Evolutionary conservation across 2,329 filamentous ascomycete species (phyloP).

Genomic region (Pyrenochaeta sp.): DNA sequence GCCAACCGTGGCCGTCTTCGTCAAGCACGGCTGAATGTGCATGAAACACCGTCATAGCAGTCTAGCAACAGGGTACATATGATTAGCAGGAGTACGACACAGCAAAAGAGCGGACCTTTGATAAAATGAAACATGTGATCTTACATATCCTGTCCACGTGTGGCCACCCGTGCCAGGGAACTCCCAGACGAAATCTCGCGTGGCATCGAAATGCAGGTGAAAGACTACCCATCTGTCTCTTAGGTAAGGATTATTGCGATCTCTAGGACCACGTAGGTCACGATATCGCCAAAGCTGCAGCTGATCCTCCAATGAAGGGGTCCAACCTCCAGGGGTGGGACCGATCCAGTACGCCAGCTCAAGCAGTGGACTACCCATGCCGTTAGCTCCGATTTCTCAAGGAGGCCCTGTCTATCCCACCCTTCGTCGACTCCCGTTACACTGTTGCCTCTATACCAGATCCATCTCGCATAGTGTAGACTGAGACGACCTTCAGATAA

Average conservation of each 20-base stretch:
- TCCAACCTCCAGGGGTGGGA: background rate
- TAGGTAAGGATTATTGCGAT: background rate
- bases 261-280: background rate
- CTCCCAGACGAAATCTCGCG: background rate
- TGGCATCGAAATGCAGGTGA: conserved; percentile 2
- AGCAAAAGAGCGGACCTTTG: background rate
- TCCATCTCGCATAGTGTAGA: background rate
- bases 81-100: background rate
- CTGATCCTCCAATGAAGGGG: background rate
- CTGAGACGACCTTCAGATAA: background rate
- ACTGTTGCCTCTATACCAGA: background rate
- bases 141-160: background rate
- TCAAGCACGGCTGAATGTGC: background rate
- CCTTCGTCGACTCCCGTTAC: background rate
- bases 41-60: background rate
- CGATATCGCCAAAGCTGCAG: background rate
- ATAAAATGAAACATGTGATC: background rate
- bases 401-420: background rate
- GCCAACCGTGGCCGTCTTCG: background rate
- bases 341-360: conserved; percentile 9
- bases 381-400: background rate
- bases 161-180: background rate
- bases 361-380: background rate
- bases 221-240: conserved; percentile 5
- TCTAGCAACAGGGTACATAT: background rate